These are phyloP conservation scores for Melocanna baccifera DNA, from an alignment of 176 grass and related monocot species.

Conservation along the genomic window DNA sequence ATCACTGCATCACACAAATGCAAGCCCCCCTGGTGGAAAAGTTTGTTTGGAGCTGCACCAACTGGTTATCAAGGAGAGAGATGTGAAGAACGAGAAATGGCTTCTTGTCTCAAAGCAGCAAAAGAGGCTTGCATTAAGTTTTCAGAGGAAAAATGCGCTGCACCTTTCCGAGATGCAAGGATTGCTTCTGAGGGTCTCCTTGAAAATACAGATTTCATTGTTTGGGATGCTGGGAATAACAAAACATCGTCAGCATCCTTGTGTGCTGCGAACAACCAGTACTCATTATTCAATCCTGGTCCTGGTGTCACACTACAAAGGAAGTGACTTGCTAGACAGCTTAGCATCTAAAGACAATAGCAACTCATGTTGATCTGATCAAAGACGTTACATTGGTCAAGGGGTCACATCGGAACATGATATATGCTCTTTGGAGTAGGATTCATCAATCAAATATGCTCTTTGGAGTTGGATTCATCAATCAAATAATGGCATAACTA, in stretches of 20 bases:
- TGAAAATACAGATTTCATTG: slow-evolving; percentile 36
- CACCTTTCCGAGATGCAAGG: slow-evolving; percentile 71
- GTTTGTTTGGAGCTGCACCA: slow-evolving; percentile 44
- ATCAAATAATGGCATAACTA: not conserved
- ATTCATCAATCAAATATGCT: not conserved
- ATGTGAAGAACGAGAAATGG: slow-evolving; percentile 76
- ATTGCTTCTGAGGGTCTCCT: slow-evolving; percentile 37
- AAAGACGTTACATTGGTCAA: not conserved
- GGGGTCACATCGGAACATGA: not conserved
- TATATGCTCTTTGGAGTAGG: not conserved
- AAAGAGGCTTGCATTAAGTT: slow-evolving; percentile 66
- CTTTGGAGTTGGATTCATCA: not conserved
- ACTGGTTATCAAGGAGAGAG: slow-evolving; percentile 47
- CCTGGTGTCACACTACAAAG: slow-evolving; percentile 31
- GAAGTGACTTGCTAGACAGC: slow-evolving; percentile 40
- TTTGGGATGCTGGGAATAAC: slow-evolving; percentile 12
- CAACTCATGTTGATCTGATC: not conserved
- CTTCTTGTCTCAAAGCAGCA: slow-evolving; percentile 42
- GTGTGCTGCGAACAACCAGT: not conserved
- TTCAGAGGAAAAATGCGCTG: slow-evolving; percentile 56
- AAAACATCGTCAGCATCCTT: not conserved
- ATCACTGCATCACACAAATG: slow-evolving; percentile 76
- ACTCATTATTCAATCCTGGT: not conserved
- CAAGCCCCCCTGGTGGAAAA: slow-evolving; percentile 82
- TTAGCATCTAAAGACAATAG: slow-evolving; percentile 8